These are phyloP conservation scores for Diutina siamensis DNA, from an alignment of 1,139 yeast genomes.

Conservation along the genomic window DNA sequence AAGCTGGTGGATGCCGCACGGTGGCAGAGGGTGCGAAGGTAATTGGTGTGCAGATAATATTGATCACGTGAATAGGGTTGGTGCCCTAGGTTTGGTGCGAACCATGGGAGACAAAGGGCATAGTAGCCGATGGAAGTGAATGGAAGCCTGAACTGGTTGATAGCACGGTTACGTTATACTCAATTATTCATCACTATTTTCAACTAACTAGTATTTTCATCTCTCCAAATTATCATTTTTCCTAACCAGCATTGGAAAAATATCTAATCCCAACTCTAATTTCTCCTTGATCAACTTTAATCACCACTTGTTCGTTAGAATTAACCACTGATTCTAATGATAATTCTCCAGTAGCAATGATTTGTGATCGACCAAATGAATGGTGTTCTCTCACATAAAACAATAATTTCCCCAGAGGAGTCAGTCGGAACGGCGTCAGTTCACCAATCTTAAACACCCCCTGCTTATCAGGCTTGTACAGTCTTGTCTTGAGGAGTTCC, in stretches of 20 bases:
- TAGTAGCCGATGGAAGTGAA: neutral
- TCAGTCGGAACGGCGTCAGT: slow-evolving; percentile 53
- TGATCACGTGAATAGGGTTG: neutral
- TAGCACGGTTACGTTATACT: too few species aligned
- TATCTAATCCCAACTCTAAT: slow-evolving; percentile 18
- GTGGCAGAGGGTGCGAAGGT: neutral
- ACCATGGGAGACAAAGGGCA: too few species aligned
- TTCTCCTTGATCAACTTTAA: slow-evolving; percentile 21
- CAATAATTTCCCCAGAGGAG: slow-evolving; percentile 44
- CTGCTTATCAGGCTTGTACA: slow-evolving; percentile 34
- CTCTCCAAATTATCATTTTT: too few species aligned
- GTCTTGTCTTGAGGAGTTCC: slow-evolving; percentile 55
- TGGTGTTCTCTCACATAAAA: slow-evolving; percentile 60
- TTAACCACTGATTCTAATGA: slow-evolving; percentile 26
- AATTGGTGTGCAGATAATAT: neutral
- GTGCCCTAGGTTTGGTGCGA: too few species aligned
- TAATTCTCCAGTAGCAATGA: slow-evolving; percentile 45
- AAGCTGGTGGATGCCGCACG: neutral
- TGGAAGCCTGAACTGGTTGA: neutral
- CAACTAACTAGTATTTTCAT: too few species aligned
- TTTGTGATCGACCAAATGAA: slow-evolving; percentile 59
- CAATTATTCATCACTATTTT: too few species aligned
- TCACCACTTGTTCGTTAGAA: slow-evolving; percentile 19
- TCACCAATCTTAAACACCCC: slow-evolving; percentile 52
- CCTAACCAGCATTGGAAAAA: slow-evolving; percentile 8